A percentile compares a stretch with the other conserved stretches of the same genome.
These are phyloP conservation scores for Hortaea sp. DNA, from an alignment of 2,329 filamentous ascomycete species.

Conservation along the genomic window DNA sequence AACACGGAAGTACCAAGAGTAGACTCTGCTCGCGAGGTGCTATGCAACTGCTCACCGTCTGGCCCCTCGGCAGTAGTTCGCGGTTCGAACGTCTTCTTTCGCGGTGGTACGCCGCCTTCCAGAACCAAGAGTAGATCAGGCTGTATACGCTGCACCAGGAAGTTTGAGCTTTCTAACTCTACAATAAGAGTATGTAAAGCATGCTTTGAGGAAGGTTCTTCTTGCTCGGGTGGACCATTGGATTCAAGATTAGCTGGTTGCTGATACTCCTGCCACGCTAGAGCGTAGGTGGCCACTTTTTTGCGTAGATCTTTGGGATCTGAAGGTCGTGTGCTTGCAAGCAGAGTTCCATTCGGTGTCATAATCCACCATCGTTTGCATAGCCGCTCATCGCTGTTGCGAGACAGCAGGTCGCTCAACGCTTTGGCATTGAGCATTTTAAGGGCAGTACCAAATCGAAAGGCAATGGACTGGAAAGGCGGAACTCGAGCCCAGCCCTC, in stretches of 20 bases:
- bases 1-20: conserved; percentile 21
- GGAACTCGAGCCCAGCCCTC: too few species aligned
- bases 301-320: conserved; percentile 40
- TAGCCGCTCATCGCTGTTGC: conserved; percentile 33
- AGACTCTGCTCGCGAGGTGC: neutral
- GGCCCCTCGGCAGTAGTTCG: conserved; percentile 35
- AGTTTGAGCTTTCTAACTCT: conserved; percentile 35
- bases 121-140: conserved; percentile 37
- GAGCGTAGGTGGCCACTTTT: conserved; percentile 38
- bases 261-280: conserved; percentile 39
- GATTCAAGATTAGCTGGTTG: conserved; percentile 9
- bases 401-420: conserved; percentile 32
- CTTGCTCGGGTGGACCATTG: neutral
- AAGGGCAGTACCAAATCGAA: too few species aligned
- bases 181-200: conserved; percentile 36
- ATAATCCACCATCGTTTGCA: conserved; percentile 38
- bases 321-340: conserved; percentile 40
- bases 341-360: conserved; percentile 41
- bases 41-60: conserved; percentile 20
- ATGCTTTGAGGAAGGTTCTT: conserved; percentile 2
- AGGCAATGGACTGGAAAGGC: neutral
- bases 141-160: conserved; percentile 38
- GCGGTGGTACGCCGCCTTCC: conserved; percentile 38
- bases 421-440: conserved; percentile 35
- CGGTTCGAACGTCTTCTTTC: conserved; percentile 26